Base-by-base conservation (phyloP, 306 rosid species). In the Cicer cuneatum region DNA sequence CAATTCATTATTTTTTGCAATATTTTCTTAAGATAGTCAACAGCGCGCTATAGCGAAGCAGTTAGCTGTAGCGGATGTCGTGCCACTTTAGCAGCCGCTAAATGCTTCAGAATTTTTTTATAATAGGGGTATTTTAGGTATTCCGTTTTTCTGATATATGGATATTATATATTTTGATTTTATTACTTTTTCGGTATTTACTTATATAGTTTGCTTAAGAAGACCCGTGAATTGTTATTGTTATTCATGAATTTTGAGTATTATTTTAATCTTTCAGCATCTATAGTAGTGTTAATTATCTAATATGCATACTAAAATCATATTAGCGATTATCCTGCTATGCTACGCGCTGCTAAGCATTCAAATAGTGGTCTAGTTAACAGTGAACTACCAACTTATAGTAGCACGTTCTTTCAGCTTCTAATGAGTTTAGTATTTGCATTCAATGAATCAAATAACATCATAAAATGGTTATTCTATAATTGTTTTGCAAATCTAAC, bases 401-500 rank as follows among this genome's bases (percentile, higher is more conserved):
- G 68, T 39, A 71, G 58, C 78, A 74, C 47, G 65, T 70, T 79
- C 69, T 68, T 69, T 12, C 59, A 46, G 67, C 38, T 61, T 46
- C 33, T 40, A 43, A 75, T 66, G 54, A 63, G 61, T 72, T 77
- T 38, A 59, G 42, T 60, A 74, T 52, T 75, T 71, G 77, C 72
- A 71, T 75, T 66, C 74, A 38, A 51, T 24, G 18, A 48, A 72
- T 43, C 61, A 67, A 18, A 81, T 78, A 51, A 41, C 15, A 76
- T 76, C 49, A 24, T n/a, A 53, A 14, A 49, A 45, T 21, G 59
- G 60, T 11, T 16, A 18, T 47, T 58, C 33, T 46, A 74, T 63
- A 52, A 68, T 38, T 67, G 62, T 65, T 62, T 42, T 67, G 65
- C 63, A 49, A 56, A 71, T 40, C 39, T 61, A 66, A 78, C 93